phyloP scores from a whole-genome alignment of 495 filamentous ascomycete genomes.

The Xylaria sp. region DNA sequence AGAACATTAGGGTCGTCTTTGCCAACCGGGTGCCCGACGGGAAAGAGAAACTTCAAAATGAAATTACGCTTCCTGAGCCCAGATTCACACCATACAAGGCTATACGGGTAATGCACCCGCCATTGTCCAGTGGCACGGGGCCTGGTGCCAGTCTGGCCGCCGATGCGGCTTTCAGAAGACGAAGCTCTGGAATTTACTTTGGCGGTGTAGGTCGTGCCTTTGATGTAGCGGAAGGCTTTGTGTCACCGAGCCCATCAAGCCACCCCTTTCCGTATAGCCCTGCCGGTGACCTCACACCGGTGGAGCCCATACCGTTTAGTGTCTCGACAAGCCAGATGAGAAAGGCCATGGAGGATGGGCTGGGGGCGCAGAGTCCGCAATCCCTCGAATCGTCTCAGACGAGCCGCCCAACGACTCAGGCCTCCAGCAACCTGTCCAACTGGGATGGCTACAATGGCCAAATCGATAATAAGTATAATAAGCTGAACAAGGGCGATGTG shows the following conservation, averaged over 20 bases:
- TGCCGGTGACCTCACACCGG: constrained; percentile 31
- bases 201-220: constrained; percentile 42
- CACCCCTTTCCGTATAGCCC: constrained; percentile 33
- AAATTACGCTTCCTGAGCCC: constrained; percentile 88
- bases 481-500: constrained; percentile 69
- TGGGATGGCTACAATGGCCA: constrained; percentile 29
- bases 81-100: constrained; percentile 87
- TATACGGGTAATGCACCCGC: constrained; percentile 55
- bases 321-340: constrained; percentile 31
- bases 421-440: constrained; percentile 36
- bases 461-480: constrained; percentile 61
- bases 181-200: constrained; percentile 62
- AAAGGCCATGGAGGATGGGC: background rate
- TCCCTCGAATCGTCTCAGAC: constrained; percentile 33
- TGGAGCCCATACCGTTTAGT: constrained; percentile 48
- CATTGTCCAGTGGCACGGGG: constrained; percentile 35
- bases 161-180: constrained; percentile 64
- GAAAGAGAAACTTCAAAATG: constrained; percentile 90
- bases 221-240: constrained; percentile 45
- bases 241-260: constrained; percentile 34
- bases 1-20: constrained; percentile 92
- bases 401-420: constrained; percentile 33
- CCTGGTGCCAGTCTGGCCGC: constrained; percentile 52
- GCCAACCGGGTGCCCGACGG: constrained; percentile 97
- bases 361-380: constrained; percentile 30